These are phyloP conservation scores for Toxicodendron radicans DNA, from an alignment of 345 rosid species.

Conservation along the genomic window DNA sequence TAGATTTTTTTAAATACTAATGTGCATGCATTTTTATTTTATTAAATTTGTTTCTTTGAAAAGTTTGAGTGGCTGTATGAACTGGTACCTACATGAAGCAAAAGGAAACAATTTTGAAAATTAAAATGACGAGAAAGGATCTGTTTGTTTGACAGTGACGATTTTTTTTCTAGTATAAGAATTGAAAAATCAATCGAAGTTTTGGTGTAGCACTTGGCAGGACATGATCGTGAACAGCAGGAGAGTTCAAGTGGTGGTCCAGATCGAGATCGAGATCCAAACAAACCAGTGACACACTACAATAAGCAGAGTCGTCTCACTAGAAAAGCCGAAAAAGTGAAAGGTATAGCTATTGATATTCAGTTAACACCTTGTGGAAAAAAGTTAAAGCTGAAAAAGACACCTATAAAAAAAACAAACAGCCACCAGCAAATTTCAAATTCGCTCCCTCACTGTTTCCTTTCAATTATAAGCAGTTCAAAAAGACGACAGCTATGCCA, in stretches of 20 bases:
- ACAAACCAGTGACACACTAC: slow-evolving; percentile 41
- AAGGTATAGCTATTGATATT: slow-evolving; percentile 43
- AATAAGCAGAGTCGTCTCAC: slow-evolving; percentile 51
- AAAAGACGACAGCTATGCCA: slow-evolving; percentile 46
- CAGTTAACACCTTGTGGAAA: slow-evolving; percentile 13
- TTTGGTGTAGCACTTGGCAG: slow-evolving; percentile 59
- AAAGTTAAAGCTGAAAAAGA: slow-evolving; percentile 19
- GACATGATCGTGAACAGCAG: slow-evolving; percentile 48
- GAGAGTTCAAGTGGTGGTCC: slow-evolving; percentile 67
- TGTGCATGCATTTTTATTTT: slow-evolving; percentile 13
- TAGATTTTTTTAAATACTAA: background rate
- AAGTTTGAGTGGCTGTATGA: slow-evolving; percentile 1
- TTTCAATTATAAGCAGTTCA: slow-evolving; percentile 44
- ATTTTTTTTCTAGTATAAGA: background rate
- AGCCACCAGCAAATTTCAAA: slow-evolving; percentile 23
- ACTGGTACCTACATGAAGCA: background rate
- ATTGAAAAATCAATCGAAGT: background rate
- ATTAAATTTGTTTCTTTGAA: background rate
- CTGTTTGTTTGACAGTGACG: background rate
- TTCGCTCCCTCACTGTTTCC: slow-evolving; percentile 24
- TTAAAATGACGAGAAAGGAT: slow-evolving; percentile 4
- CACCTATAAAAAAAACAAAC: slow-evolving; percentile 14
- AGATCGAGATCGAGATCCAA: slow-evolving; percentile 77
- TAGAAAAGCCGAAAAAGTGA: slow-evolving; percentile 56
- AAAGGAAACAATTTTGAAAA: background rate